Evolutionary conservation across 225 moss, liverwort and hornwort genomes (phyloP), one percentile per base, ranked within the genome.

Genomic region (Sphagnum tenellum): DNA sequence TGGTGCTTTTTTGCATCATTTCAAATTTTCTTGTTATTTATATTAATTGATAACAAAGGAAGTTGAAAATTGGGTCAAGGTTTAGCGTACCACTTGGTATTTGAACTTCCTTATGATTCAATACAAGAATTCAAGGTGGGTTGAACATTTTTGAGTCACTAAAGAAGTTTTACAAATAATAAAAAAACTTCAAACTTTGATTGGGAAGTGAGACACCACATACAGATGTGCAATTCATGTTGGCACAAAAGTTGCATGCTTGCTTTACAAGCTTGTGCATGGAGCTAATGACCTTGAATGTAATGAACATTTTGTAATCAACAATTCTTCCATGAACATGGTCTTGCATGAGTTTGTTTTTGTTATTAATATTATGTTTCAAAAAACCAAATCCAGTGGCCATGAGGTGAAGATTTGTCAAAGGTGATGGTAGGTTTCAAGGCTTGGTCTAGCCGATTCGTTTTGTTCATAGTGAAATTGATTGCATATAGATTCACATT

Each of bases 331-430:
- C 5, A 10, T 53, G 53, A 5, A 10, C 10, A 5, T 53, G 10
- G 5, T 5, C 53, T 53, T 53, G 53, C 5, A 53, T 5, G 53
- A 53, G 10, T 5, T 53, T 5, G 53, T 57, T 9, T 7, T 12
- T 9, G n/a, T 57, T 7, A 57, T n/a, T n/a, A n/a, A n/a, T n/a
- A 57, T 12, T 4, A 6, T 6, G 57, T 57, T 12, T 57, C 12
- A 5, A 57, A 57, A n/a, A 14, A 12, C 57, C 57, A 57, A 14
- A 57, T 57, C 12, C 57, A n/a, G n/a, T 57, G 57, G 57, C 57
- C 57, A 6, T 4, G 4, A 4, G 57, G 57, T 7, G 57, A 57
- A 4, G 57, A 57, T 10, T 10, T 57, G 9, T 5, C 4, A 9
- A 7, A 12, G 12, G 57, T 57, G n/a, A 57, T 57, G 57, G n/a